Evolutionary conservation across 306 rosid species (phyloP), one percentile per base, ranked within the genome.

Genomic region (Cucurbita argyrosperma): DNA sequence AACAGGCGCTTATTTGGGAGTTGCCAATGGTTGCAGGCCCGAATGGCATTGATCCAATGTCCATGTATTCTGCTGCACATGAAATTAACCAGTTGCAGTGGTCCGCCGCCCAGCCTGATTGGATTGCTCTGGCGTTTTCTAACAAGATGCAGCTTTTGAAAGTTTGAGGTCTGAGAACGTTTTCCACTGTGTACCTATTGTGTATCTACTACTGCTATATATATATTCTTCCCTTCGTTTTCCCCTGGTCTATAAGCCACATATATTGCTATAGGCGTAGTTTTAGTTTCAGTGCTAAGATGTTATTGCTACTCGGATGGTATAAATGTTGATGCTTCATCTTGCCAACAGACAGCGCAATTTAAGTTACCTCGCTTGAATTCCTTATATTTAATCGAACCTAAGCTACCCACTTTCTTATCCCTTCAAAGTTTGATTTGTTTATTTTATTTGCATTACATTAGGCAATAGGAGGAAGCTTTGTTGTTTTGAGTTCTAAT

Each of bases 1-100:
- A 89, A 1, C 96, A 89, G 79, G 96, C 98, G 4, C 88, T 94
- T 15, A 87, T 94, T 37, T 94, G 97, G 98, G 98, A 94, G 68
- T 81, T 91, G 66, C 99, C 96, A 0, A 85, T 93, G 0, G 87
- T 90, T 49, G 90, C 96, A 3, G 90, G 89, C 10, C 96, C 94
- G 0, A 75, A 57, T 74, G 97, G 96, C 56, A 88, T 91, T 57
- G 99, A 94, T 78, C 97, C 99, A 0, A 60, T 87, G 77, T 88
- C 90, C 0, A 88, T 87, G 96, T 91, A 86, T 75, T 79, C 91
- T 26, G 90, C 97, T 3, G 83, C 80, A 5, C 65, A 50, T 1
- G 99, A 94, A 70, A 91, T 94, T 75, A 91, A 94, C 74, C 99
- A 94, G 88, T 60, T 94, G 56, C 99, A 94, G 80, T 94, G 98